Percentiles rank a stretch among this genome's conserved stretches.
Conservation (phyloP, 2,329 filamentous ascomycete species). For the Raffaelea arxii region DNA sequence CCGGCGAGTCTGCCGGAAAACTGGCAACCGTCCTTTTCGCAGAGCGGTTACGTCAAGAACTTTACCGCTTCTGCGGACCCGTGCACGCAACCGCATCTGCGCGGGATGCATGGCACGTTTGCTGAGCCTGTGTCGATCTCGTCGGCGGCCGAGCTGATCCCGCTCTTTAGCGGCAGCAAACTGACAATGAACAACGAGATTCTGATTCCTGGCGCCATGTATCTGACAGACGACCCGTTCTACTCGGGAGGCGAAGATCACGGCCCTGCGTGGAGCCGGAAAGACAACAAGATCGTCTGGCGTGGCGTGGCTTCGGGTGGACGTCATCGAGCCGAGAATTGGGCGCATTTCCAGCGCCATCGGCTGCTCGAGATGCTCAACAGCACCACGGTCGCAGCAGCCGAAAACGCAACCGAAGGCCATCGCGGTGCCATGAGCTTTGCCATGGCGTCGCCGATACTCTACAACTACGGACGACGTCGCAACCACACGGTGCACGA, state of each 20-base stretch:
- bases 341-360: constrained; percentile 62
- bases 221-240: constrained; percentile 46
- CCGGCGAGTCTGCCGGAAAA: constrained; percentile 12
- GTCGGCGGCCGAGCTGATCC: constrained; percentile 41
- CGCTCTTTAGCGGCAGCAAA: constrained; percentile 51
- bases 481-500: constrained; percentile 25
- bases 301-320: constrained; percentile 57
- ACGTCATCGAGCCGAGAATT: constrained; percentile 41
- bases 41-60: constrained; percentile 41
- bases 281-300: constrained; percentile 49
- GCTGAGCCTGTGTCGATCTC: constrained; percentile 39
- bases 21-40: constrained; percentile 18
- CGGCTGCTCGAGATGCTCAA: constrained; percentile 63
- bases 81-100: constrained; percentile 41
- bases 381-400: constrained; percentile 41
- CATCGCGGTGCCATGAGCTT: constrained; percentile 42
- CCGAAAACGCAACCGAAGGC: constrained; percentile 34
- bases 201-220: constrained; percentile 52
- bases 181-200: constrained; percentile 51
- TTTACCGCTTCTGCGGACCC: constrained; percentile 45
- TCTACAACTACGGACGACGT: constrained; percentile 32
- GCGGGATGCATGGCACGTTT: constrained; percentile 41
- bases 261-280: constrained; percentile 48
- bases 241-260: constrained; percentile 47
- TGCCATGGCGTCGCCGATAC: constrained; percentile 29